phyloP scores from a whole-genome alignment of 495 filamentous ascomycete genomes.

The Penicillium ochrochloron region DNA sequence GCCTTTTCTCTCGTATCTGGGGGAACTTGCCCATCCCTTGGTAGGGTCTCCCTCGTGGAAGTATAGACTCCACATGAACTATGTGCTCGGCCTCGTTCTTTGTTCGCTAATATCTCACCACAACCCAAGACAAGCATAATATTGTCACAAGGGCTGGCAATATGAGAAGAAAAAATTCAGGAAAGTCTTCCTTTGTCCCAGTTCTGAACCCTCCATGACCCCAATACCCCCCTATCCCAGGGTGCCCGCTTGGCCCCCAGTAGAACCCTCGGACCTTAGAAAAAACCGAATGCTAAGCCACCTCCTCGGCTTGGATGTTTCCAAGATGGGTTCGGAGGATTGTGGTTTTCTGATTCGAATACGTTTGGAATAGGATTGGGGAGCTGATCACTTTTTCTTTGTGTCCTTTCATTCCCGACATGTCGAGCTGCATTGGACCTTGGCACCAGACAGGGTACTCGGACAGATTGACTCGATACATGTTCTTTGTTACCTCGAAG shows the following conservation, averaged over 20 bases:
- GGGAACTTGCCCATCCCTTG: neutral
- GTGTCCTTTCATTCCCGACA: neutral
- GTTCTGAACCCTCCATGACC: neutral
- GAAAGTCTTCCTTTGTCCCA: neutral
- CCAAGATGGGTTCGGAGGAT: neutral
- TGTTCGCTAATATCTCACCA: neutral
- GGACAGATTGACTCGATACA: neutral
- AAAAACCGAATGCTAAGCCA: neutral
- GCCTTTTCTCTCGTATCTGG: neutral
- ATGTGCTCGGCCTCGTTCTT: neutral
- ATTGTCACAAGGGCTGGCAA: neutral
- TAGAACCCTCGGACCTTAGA: neutral
- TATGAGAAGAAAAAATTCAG: neutral
- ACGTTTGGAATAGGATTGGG: neutral
- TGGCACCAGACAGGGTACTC: neutral
- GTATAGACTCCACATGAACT: neutral
- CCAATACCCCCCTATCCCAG: neutral
- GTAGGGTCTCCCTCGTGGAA: neutral
- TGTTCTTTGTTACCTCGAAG: constrained; percentile 1
- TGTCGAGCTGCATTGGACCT: neutral
- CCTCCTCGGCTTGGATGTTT: neutral
- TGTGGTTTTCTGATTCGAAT: neutral
- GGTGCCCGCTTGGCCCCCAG: neutral
- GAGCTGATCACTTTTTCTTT: neutral
- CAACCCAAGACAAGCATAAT: neutral